These are phyloP conservation scores for Lithocarpus polystachyus DNA, from an alignment of 306 rosid genomes.

Conservation along the genomic window DNA sequence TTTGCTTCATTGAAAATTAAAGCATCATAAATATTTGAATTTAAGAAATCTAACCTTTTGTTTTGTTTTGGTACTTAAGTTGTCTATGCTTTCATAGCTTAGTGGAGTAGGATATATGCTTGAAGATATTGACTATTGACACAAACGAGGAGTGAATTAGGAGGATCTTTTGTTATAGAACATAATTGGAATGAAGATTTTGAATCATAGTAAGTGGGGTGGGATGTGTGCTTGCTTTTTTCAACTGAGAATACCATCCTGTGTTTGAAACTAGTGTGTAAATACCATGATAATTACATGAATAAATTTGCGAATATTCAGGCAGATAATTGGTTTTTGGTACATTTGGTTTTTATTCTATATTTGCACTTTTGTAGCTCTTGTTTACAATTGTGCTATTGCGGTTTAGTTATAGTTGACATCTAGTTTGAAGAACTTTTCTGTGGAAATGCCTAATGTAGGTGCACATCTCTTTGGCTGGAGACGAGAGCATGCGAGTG, in stretches of 20 bases:
- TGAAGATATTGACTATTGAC: not conserved
- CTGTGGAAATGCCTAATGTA: conserved; percentile 29
- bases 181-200: not conserved
- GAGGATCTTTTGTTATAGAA: not conserved
- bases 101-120: not conserved
- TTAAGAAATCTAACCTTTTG: too few relatives aligned
- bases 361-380: not conserved
- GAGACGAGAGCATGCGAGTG: conserved; percentile 72
- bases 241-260: not conserved
- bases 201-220: not conserved
- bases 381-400: not conserved
- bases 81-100: too few relatives aligned
- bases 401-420: not conserved
- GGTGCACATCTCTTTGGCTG: conserved; percentile 95
- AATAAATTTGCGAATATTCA: not conserved
- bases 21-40: not conserved
- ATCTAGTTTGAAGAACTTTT: conserved; percentile 15
- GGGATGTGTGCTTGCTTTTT: not conserved
- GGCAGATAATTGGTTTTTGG: not conserved
- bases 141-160: not conserved
- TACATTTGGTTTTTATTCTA: not conserved
- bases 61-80: too few relatives aligned
- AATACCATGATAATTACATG: not conserved
- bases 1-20: not conserved
- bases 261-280: not conserved